Percentiles rank a stretch among this genome's conserved stretches.
Conservation (phyloP, 495 filamentous ascomycete genomes). For the Neurospora sp. region DNA sequence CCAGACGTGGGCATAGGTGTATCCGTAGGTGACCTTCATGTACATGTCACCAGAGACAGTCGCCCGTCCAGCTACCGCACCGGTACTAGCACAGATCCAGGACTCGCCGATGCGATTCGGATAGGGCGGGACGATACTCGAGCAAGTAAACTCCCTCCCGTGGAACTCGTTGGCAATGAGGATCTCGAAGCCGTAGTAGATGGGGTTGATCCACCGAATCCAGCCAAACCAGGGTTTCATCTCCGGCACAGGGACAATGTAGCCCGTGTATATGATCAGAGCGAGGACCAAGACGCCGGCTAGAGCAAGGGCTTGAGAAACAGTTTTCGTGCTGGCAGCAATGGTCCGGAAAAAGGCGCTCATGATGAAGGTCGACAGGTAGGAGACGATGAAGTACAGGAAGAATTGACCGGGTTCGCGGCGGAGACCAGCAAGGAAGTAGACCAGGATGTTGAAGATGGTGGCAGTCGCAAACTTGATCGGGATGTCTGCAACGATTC, state of each 20-base stretch:
- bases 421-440: conserved; percentile 47
- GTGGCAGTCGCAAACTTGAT: conserved; percentile 40
- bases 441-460: conserved; percentile 46
- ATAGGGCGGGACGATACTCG: conserved; percentile 33
- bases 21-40: conserved; percentile 44
- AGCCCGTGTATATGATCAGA: conserved; percentile 74
- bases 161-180: conserved; percentile 66
- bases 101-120: conserved; percentile 25
- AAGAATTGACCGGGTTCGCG: conserved; percentile 49
- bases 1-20: conserved; percentile 58
- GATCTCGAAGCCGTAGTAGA: conserved; percentile 67
- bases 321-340: conserved; percentile 54
- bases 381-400: conserved; percentile 48
- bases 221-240: conserved; percentile 80
- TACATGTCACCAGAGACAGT: conserved; percentile 54
- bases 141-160: conserved; percentile 32
- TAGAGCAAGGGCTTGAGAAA: conserved; percentile 63
- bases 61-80: conserved; percentile 37
- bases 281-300: conserved; percentile 59
- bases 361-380: conserved; percentile 48
- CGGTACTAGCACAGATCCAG: conserved; percentile 42
- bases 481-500: conserved; percentile 49
- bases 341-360: conserved; percentile 54
- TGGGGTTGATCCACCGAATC: conserved; percentile 72
- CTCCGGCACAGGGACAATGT: conserved; percentile 56